phyloP scores from a whole-genome alignment of 345 rosid genomes.

The Psidium guajava region DNA sequence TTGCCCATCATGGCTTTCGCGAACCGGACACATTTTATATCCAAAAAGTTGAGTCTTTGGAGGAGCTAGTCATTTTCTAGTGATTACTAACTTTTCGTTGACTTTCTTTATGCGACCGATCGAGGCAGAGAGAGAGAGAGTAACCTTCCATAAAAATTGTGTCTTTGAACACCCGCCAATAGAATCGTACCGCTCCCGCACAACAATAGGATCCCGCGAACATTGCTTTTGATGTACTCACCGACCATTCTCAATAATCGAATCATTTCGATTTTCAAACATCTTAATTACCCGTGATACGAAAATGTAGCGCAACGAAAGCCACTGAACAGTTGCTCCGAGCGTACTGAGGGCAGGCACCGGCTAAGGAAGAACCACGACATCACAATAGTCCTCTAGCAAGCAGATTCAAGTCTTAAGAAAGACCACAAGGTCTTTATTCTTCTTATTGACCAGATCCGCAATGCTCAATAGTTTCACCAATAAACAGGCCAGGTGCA shows the following conservation, averaged over 20 bases:
- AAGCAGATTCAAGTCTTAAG: background rate
- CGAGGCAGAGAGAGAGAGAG: fast-evolving
- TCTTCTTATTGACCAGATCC: background rate
- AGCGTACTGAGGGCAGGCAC: background rate
- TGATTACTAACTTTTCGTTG: background rate
- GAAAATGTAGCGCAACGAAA: background rate
- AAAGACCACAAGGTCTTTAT: background rate
- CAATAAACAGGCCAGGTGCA: background rate
- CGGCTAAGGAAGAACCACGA: background rate
- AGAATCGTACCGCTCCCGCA: background rate
- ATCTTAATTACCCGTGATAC: background rate
- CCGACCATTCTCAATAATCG: background rate
- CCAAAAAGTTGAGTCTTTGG: too few relatives aligned
- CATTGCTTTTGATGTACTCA: background rate
- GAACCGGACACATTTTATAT: background rate
- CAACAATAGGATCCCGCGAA: background rate
- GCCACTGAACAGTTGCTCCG: background rate
- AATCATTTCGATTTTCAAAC: too few relatives aligned
- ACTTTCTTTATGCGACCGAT: background rate
- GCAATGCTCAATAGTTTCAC: background rate
- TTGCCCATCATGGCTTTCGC: background rate
- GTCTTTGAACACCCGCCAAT: background rate
- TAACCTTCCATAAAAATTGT: background rate
- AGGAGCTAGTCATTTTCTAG: background rate
- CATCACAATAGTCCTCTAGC: background rate